Base-by-base conservation (phyloP, 148 eudicot genomes). In the Persicaria tinctoria region DNA sequence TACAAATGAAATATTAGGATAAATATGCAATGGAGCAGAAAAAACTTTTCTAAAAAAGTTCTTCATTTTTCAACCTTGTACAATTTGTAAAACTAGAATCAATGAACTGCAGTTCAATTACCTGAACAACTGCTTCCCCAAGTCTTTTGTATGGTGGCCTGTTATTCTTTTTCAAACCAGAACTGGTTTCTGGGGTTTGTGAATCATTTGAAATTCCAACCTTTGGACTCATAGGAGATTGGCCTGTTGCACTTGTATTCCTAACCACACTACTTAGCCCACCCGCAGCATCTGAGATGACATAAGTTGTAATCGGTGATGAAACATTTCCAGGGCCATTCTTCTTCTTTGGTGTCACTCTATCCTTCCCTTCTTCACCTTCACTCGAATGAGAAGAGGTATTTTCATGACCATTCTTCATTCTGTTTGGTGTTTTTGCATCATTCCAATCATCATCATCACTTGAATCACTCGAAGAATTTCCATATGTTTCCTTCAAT, bases 401-500 rank as follows among this genome's bases (percentile, higher is more conserved):
- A 75, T 88, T 78, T 88, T 84, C 86, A 70, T 90, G 90, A 74
- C 88, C 96, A 83, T 78, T 80, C 55, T 89, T 95, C 73, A 93
- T 95, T 75, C 80, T 83, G 60, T 68, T 85, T 13, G 84, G 84
- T 41, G 78, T 70, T 57, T 62, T 81, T 73, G 48, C 72, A 83
- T 84, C 87, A 14, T 17, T 75, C 90, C 85, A 90, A 68, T 95
- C 96, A 78, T 90, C 97, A 83, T 82, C 83, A 27, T 90, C 97
- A 73, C 97, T 95, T 76, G 98, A 85, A 83, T 87, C 92, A 49
- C 89, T 84, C 73, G 90, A 74, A 60, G 66, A 81, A 75, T 91
- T 79, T 71, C 87, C 97, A 84, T 87, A 92, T 62, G 93, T 83
- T 80, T 92, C 96, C 98, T 94, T 80, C 51, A 80, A 41, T 64